These are phyloP conservation scores for Chaetomidium leptoderma DNA, from an alignment of 495 filamentous ascomycete species.

Conservation along the genomic window DNA sequence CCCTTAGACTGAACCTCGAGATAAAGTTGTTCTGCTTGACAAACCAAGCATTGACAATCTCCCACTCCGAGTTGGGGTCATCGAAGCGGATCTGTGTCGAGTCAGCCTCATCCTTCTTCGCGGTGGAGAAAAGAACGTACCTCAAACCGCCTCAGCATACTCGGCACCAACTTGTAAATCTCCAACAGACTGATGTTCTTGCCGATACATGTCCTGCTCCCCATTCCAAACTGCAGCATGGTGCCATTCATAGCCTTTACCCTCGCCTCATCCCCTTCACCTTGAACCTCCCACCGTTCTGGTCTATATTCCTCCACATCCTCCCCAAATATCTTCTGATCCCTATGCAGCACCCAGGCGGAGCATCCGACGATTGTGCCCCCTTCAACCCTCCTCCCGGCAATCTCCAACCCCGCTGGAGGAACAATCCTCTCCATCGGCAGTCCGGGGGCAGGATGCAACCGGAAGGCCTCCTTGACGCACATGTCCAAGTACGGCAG, in stretches of 20 bases:
- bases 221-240: slow-evolving; percentile 61
- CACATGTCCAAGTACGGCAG: slow-evolving; percentile 62
- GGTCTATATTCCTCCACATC: slow-evolving; percentile 55
- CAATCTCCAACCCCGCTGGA: slow-evolving; percentile 49
- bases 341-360: slow-evolving; percentile 60
- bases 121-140: slow-evolving; percentile 31
- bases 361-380: slow-evolving; percentile 61
- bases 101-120: slow-evolving; percentile 6
- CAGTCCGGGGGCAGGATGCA: slow-evolving; percentile 60
- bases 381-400: slow-evolving; percentile 52
- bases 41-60: slow-evolving; percentile 68
- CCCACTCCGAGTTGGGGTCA: slow-evolving; percentile 58
- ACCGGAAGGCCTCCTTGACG: slow-evolving; percentile 64
- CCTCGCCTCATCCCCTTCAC: slow-evolving; percentile 39
- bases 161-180: slow-evolving; percentile 76
- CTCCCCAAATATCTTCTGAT: slow-evolving; percentile 54
- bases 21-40: slow-evolving; percentile 64
- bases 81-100: slow-evolving; percentile 49
- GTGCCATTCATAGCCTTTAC: slow-evolving; percentile 54
- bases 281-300: slow-evolving; percentile 51
- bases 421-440: slow-evolving; percentile 64
- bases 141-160: slow-evolving; percentile 65
- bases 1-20: slow-evolving; percentile 49
- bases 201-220: slow-evolving; percentile 59
- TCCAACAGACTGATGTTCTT: slow-evolving; percentile 72